Evolutionary conservation across 2,329 filamentous ascomycete genomes (phyloP), one percentile per base, ranked within the genome.

Genomic region (Cercospora sesami): DNA sequence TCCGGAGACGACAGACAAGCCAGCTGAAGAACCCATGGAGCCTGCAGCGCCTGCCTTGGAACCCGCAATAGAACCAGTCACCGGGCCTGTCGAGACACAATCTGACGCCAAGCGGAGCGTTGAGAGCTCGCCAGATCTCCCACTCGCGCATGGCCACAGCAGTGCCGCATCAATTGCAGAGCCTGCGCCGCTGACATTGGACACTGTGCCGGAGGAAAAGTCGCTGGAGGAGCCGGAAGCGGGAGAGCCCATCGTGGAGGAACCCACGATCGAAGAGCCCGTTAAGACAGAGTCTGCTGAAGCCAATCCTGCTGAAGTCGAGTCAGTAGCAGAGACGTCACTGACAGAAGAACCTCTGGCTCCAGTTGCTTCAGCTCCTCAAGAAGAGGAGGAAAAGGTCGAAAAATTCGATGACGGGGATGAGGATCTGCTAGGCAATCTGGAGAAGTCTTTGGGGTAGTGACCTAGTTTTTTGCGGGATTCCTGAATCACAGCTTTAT

Each of bases 81-180:
- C 9, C 28, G 31, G 5, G 7, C 48, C 48, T 8, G 14, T 53
- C 23, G 55, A 58, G 12, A 31, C 14, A 16, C 55, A 10, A 5
- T 7, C 36, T 28, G 39, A 62, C 18, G 57, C 10, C 33, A 18
- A 71, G 48, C 69, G 70, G 30, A 79, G 81, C 58, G 71, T 74
- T 1, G 80, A 80, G 1, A 82, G 79, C 69, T 82, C 81, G 4
- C 80, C 81, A 18, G 81, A 83, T 21, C 69, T 81, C 30, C 81
- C 81, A n/a, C 71, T 83, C 1, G 77, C 76, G 7, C 77, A 78
- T 3, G 74, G 75, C n/a, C 79, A 81, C 63, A 81, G 79, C 72
- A 75, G 78, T 36, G 78, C 79, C 60, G 78, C 75, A 26, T 82
- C 80, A 2, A 31, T 71, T 9, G 65, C 63, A 4, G 69, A 71